Evolutionary conservation across 2,329 filamentous ascomycete genomes (phyloP).

Genomic region (Torrubiella hemipterigena): DNA sequence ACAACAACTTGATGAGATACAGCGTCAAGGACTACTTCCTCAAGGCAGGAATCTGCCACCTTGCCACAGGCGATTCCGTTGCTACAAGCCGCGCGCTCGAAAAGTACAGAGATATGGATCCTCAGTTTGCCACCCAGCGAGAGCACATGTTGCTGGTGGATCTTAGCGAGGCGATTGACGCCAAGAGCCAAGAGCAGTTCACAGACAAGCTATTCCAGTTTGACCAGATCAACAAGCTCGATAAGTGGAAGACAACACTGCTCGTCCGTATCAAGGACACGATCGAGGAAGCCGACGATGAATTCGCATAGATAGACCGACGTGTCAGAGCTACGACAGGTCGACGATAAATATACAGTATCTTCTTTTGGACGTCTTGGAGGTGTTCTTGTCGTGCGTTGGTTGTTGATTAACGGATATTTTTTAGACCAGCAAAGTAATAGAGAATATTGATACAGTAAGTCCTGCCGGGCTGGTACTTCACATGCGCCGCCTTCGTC

Average conservation of each 20-base stretch:
- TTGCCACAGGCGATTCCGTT: constrained; percentile 63
- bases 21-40: constrained; percentile 92
- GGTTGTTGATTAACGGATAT: too few relatives aligned
- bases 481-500: too few relatives aligned
- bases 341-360: too few relatives aligned
- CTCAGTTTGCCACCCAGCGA: constrained; percentile 61
- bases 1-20: constrained; percentile 89
- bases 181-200: constrained; percentile 70
- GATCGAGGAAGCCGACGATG: constrained; percentile 49
- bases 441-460: too few relatives aligned
- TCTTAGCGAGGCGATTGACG: constrained; percentile 61
- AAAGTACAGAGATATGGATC: constrained; percentile 69
- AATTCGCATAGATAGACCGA: constrained; percentile 25
- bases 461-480: too few relatives aligned
- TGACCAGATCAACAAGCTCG: constrained; percentile 84
- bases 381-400: too few relatives aligned
- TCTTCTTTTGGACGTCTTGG: too few relatives aligned
- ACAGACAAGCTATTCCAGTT: constrained; percentile 79
- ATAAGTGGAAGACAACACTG: constrained; percentile 93
- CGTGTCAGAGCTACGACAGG: too few relatives aligned
- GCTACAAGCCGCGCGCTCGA: constrained; percentile 70
- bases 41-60: constrained; percentile 85
- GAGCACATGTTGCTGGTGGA: constrained; percentile 76
- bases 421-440: too few relatives aligned
- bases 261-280: constrained; percentile 71